A percentile compares a stretch with the other conserved stretches of the same genome.
Evolutionary conservation across 2,329 filamentous ascomycete species (phyloP).

Genomic region (Triangularia setosa): DNA sequence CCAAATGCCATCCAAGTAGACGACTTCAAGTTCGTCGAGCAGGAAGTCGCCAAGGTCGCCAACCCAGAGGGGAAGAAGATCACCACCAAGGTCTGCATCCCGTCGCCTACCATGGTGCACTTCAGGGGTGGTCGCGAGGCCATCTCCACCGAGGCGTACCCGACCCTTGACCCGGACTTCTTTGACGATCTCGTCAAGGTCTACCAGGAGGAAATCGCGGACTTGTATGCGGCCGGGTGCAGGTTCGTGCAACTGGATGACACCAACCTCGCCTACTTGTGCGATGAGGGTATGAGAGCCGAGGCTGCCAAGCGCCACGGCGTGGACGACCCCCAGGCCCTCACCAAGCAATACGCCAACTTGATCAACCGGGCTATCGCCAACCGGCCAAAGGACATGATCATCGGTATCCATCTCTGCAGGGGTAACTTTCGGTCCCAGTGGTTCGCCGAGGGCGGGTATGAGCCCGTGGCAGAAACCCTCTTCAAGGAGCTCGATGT

Average conservation of each 20-base stretch:
- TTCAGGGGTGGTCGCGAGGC: slow-evolving; percentile 52
- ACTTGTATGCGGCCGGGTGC: slow-evolving; percentile 50
- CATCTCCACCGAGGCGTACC: slow-evolving; percentile 51
- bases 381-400: slow-evolving; percentile 50
- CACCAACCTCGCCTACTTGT: slow-evolving; percentile 57
- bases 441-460: slow-evolving; percentile 56
- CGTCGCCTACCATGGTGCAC: slow-evolving; percentile 57
- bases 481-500: slow-evolving; percentile 54
- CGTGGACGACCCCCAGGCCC: slow-evolving; percentile 45
- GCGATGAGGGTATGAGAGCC: slow-evolving; percentile 52
- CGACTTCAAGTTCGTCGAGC: slow-evolving; percentile 52
- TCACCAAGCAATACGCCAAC: slow-evolving; percentile 49
- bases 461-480: slow-evolving; percentile 56
- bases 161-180: slow-evolving; percentile 47
- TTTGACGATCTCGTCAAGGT: slow-evolving; percentile 53
- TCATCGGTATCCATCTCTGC: slow-evolving; percentile 54
- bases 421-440: slow-evolving; percentile 53
- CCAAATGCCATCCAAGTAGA: slow-evolving; percentile 52
- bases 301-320: slow-evolving; percentile 49
- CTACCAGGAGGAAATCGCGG: slow-evolving; percentile 52
- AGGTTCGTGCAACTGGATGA: slow-evolving; percentile 57
- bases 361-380: slow-evolving; percentile 53
- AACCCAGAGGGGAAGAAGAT: slow-evolving; percentile 33
- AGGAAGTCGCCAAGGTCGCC: slow-evolving; percentile 37
- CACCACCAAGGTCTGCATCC: slow-evolving; percentile 52